Conservation (phyloP, 768 basidiomycete species). For the Pisolithus albus region DNA sequence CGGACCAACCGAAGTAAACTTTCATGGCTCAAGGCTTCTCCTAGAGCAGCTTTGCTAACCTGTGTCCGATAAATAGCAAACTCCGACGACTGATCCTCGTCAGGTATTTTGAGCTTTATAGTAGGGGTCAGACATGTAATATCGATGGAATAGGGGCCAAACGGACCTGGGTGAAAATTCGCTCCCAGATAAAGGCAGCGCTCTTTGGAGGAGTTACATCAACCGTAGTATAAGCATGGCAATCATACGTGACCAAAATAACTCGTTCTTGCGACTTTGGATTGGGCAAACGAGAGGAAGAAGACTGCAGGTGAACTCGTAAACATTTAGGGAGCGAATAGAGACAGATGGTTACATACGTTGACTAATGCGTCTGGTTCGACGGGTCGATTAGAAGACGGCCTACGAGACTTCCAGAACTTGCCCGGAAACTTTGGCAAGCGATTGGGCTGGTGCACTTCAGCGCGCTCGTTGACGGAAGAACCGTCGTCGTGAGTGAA, state of each 20-base stretch:
- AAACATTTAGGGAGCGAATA: slow-evolving; percentile 2
- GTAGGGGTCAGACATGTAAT: slow-evolving; percentile 3
- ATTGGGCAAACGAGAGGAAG: slow-evolving; percentile 22
- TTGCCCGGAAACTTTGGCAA: slow-evolving; percentile 28
- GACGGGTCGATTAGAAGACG: slow-evolving; percentile 20
- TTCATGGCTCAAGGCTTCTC: slow-evolving; percentile 67
- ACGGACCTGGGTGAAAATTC: slow-evolving; percentile 72
- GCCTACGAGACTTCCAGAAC: slow-evolving; percentile 21
- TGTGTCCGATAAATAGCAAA: slow-evolving; percentile 85
- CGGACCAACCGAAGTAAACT: slow-evolving; percentile 66
- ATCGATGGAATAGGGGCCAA: slow-evolving; percentile 1
- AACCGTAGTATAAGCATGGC: slow-evolving; percentile 68
- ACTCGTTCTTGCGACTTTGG: slow-evolving; percentile 26
- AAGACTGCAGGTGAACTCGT: slow-evolving; percentile 16
- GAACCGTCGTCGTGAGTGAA: slow-evolving; percentile 35
- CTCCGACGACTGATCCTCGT: slow-evolving; percentile 66
- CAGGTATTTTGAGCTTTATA: slow-evolving; percentile 65
- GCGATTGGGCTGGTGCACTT: slow-evolving; percentile 23
- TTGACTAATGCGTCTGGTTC: slow-evolving; percentile 9
- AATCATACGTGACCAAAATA: slow-evolving; percentile 70
- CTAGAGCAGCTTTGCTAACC: slow-evolving; percentile 70
- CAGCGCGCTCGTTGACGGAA: slow-evolving; percentile 22
- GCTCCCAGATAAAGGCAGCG: slow-evolving; percentile 68
- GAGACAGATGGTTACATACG: slow-evolving; percentile 9
- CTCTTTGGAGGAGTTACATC: slow-evolving; percentile 61